Evolutionary conservation across 2,329 filamentous ascomycete genomes (phyloP).

Genomic region (Mariannaea sp.): DNA sequence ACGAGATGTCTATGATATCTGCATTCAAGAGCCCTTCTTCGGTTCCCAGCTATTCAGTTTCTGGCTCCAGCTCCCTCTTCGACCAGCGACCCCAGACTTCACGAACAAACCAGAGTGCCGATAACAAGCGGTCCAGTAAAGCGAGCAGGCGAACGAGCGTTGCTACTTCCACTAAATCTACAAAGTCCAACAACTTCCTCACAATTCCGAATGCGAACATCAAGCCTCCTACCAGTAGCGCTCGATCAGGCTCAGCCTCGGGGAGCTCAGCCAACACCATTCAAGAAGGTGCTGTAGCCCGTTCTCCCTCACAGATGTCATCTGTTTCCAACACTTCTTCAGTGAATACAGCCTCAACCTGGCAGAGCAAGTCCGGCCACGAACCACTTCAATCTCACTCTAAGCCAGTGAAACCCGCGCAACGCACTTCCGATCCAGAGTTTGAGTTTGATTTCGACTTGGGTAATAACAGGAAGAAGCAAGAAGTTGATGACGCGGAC

Average conservation of each 20-base stretch:
- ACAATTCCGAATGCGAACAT: constrained; percentile 43
- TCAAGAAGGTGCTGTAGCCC: constrained; percentile 29
- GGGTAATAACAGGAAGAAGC: constrained; percentile 24
- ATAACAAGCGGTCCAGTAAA: constrained; percentile 40
- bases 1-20: constrained; percentile 41
- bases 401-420: constrained; percentile 44
- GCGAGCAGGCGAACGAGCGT: constrained; percentile 49
- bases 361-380: constrained; percentile 40
- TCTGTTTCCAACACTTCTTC: constrained; percentile 47
- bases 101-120: constrained; percentile 34
- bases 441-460: constrained; percentile 26
- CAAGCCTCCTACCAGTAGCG: constrained; percentile 20
- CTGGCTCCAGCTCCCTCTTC: constrained; percentile 31
- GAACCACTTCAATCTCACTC: constrained; percentile 48
- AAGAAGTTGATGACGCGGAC: constrained; percentile 17
- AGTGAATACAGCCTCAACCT: constrained; percentile 41
- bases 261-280: constrained; percentile 34
- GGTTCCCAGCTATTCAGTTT: constrained; percentile 33
- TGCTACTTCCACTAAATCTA: constrained; percentile 45
- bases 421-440: constrained; percentile 30
- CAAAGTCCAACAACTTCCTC: constrained; percentile 49
- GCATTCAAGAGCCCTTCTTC: constrained; percentile 35
- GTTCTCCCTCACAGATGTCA: constrained; percentile 38
- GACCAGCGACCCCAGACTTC: constrained; percentile 31
- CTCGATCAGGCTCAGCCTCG: constrained; percentile 35